These are phyloP conservation scores for Puccinia triticina DNA, from an alignment of 1,284 basidiomycete genomes.

Conservation along the genomic window DNA sequence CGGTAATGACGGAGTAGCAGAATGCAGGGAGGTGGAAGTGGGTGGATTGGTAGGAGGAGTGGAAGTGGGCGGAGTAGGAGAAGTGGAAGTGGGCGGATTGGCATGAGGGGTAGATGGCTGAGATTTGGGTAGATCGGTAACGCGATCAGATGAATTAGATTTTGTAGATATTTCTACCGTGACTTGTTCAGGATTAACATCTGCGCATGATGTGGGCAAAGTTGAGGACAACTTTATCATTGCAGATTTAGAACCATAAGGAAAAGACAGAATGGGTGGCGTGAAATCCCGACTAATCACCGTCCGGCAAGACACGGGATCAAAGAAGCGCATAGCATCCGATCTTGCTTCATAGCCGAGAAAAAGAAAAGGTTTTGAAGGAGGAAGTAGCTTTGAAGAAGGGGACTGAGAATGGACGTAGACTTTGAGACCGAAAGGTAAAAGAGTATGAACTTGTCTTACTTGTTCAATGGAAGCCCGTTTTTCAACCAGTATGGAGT, in stretches of 20 bases:
- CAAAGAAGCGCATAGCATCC: conserved; percentile 30
- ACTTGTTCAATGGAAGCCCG: no score
- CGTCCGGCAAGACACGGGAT: not conserved
- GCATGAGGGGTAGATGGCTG: no score
- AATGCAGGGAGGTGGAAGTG: no score
- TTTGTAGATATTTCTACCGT: not conserved
- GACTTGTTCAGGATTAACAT: not conserved
- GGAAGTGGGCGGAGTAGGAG: no score
- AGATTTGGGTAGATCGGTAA: not conserved
- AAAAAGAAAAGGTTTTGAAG: not conserved
- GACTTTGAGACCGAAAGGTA: conserved; percentile 31
- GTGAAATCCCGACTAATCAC: conserved; percentile 33
- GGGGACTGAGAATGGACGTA: conserved; percentile 7
- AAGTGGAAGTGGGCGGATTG: no score
- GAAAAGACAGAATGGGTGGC: not conserved
- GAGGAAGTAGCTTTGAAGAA: not conserved
- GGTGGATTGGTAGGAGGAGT: no score
- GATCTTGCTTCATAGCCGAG: conserved; percentile 13
- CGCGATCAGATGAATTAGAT: not conserved
- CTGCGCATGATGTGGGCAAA: no score
- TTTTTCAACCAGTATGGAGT: not conserved
- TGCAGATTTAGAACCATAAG: not conserved
- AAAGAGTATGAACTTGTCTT: not conserved
- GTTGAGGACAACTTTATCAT: not conserved
- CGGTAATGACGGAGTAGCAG: no score